Percentiles rank a stretch among this genome's conserved stretches.
Conservation (phyloP, 768 basidiomycete species). For the Pleurotus sapidus region DNA sequence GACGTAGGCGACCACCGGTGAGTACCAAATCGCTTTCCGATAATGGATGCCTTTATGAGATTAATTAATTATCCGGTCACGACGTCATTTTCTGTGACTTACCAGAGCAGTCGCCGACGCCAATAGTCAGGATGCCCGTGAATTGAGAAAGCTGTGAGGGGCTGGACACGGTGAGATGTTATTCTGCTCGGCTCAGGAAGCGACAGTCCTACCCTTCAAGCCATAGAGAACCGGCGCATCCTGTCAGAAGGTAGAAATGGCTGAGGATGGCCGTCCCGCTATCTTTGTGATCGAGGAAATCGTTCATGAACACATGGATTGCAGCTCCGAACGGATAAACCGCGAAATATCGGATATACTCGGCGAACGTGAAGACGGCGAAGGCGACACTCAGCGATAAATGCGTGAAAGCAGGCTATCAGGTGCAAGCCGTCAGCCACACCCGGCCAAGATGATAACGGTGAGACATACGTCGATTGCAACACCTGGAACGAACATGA, state of each 20-base stretch:
- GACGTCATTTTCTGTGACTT: conserved; percentile 22
- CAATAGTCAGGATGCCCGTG: conserved; percentile 86
- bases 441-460: conserved; percentile 1
- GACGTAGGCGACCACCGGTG: conserved; percentile 83
- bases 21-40: conserved; percentile 81
- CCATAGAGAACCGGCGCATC: conserved; percentile 94
- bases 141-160: conserved; percentile 50
- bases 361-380: conserved; percentile 91
- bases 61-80: background rate
- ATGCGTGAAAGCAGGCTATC: conserved; percentile 93
- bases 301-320: conserved; percentile 95
- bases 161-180: conserved; percentile 19
- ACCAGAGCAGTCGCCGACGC: conserved; percentile 94
- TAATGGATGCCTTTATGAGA: conserved; percentile 76
- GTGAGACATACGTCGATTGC: conserved; percentile 75
- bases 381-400: conserved; percentile 94
- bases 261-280: conserved; percentile 94
- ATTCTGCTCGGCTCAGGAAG: conserved; percentile 6
- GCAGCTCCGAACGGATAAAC: conserved; percentile 93
- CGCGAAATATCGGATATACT: conserved; percentile 98
- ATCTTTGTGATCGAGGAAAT: conserved; percentile 95
- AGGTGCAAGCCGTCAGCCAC: conserved; percentile 13
- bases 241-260: conserved; percentile 95
- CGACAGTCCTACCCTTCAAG: conserved; percentile 75
- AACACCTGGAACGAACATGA: conserved; percentile 96